These are phyloP conservation scores for Plenodomus biglobosus DNA, from an alignment of 2,329 filamentous ascomycete genomes.

Conservation along the genomic window DNA sequence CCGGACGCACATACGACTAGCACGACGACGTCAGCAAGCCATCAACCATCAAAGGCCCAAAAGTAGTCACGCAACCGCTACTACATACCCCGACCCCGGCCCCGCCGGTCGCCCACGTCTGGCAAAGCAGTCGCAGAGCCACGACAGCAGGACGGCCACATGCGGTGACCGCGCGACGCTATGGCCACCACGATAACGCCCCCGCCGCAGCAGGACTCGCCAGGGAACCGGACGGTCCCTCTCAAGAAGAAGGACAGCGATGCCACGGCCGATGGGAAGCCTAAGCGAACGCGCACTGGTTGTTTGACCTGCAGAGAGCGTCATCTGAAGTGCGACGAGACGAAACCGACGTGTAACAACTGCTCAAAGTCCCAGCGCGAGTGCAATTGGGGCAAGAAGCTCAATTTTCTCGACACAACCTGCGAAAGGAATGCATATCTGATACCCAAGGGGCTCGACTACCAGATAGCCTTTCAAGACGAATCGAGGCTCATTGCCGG, in stretches of 20 bases:
- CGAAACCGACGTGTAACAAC: constrained; percentile 66
- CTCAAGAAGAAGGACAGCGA: constrained; percentile 26
- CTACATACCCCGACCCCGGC: constrained; percentile 8
- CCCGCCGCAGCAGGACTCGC: constrained; percentile 25
- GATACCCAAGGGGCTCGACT: constrained; percentile 53
- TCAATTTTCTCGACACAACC: constrained; percentile 90
- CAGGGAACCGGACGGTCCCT: constrained; percentile 15
- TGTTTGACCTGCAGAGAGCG: constrained; percentile 88
- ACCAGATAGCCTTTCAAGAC: constrained; percentile 77
- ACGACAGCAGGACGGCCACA: constrained; percentile 1
- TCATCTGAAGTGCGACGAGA: constrained; percentile 90
- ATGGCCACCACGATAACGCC: constrained; percentile 27
- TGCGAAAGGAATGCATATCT: constrained; percentile 66
- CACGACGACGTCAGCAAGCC: neutral
- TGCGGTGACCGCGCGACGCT: constrained; percentile 4
- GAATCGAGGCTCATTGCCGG: constrained; percentile 89
- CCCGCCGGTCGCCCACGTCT: constrained; percentile 4
- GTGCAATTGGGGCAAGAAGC: constrained; percentile 80
- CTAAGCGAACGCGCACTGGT: constrained; percentile 85
- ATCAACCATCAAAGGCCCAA: neutral
- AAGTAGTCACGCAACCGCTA: neutral
- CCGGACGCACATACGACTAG: neutral
- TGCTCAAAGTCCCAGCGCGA: constrained; percentile 83
- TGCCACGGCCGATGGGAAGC: constrained; percentile 55
- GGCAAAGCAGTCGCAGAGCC: constrained; percentile 5